Evolutionary conservation across 2,329 filamentous ascomycete species (phyloP).

Genomic region (Sphaerulina musiva): DNA sequence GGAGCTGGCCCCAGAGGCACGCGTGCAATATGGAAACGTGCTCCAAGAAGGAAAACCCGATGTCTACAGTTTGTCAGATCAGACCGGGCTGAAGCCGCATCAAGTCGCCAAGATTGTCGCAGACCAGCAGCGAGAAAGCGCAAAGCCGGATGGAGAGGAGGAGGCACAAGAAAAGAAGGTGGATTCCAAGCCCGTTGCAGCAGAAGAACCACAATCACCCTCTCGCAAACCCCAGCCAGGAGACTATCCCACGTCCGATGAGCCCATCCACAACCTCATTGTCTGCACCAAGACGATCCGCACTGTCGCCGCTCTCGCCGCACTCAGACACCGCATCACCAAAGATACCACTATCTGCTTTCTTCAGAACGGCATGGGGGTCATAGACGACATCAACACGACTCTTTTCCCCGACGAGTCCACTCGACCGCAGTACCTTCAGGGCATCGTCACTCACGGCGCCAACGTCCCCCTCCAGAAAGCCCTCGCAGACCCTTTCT

Average conservation of each 20-base stretch:
- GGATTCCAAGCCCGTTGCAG: slow-evolving; percentile 8
- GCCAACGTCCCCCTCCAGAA: slow-evolving; percentile 40
- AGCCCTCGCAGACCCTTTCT: slow-evolving; percentile 40
- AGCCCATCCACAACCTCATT: slow-evolving; percentile 63
- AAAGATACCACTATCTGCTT: slow-evolving; percentile 66
- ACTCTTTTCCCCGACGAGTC: slow-evolving; percentile 61
- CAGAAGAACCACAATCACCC: not conserved
- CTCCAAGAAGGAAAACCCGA: slow-evolving; percentile 15
- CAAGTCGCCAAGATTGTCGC: slow-evolving; percentile 24
- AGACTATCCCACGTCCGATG: slow-evolving; percentile 11
- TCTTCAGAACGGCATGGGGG: slow-evolving; percentile 74
- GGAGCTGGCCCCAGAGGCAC: slow-evolving; percentile 37
- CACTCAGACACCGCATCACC: slow-evolving; percentile 61
- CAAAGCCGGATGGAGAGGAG: not conserved
- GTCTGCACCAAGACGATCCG: slow-evolving; percentile 68
- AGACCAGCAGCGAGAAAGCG: slow-evolving; percentile 15
- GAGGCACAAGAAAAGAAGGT: not conserved
- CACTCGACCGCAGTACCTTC: slow-evolving; percentile 66
- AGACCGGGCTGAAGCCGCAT: slow-evolving; percentile 26
- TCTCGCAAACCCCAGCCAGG: not conserved
- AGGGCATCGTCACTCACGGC: slow-evolving; percentile 60
- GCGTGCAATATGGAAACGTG: slow-evolving; percentile 35
- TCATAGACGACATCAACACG: slow-evolving; percentile 69
- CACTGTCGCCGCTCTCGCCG: slow-evolving; percentile 59
- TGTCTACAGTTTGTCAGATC: slow-evolving; percentile 22